A percentile compares a stretch with the other conserved stretches of the same genome.
These are phyloP conservation scores for Thermochaetoides thermophila DNA, from an alignment of 495 filamentous ascomycete genomes.

Conservation along the genomic window DNA sequence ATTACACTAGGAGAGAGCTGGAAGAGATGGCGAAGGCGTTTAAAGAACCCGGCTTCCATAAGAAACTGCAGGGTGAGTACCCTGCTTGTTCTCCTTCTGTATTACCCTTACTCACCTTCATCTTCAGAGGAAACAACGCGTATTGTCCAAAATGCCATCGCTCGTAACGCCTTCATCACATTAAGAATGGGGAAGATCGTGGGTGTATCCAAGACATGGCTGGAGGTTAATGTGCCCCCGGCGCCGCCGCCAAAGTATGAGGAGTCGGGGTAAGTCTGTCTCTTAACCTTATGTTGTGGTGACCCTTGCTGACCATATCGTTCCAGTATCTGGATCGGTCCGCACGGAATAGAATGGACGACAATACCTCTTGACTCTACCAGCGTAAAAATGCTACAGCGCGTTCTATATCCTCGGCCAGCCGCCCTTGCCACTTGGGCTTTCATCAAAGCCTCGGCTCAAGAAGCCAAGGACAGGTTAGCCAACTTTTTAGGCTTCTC, in stretches of 20 bases:
- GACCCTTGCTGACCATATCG: conserved; percentile 1
- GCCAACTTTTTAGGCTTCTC: conserved; percentile 23
- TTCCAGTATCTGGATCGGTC: conserved; percentile 19
- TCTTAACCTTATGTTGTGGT: too few relatives aligned
- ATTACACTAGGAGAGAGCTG: conserved; percentile 47
- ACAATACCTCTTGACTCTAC: conserved; percentile 17
- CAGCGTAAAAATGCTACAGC: conserved; percentile 15
- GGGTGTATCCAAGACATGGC: too few relatives aligned
- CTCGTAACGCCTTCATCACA: too few relatives aligned
- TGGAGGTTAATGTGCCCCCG: too few relatives aligned
- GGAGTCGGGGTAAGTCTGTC: too few relatives aligned
- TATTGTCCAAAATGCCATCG: too few relatives aligned
- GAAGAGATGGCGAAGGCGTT: conserved; percentile 50
- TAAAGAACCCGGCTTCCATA: conserved; percentile 32
- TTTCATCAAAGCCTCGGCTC: conserved; percentile 16
- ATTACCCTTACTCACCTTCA: too few relatives aligned
- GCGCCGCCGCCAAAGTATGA: too few relatives aligned
- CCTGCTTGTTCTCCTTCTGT: too few relatives aligned
- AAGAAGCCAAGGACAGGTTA: conserved; percentile 15
- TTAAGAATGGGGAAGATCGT: too few relatives aligned
- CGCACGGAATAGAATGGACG: conserved; percentile 16
- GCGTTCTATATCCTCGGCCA: conserved; percentile 22
- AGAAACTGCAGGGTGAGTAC: conserved; percentile 35
- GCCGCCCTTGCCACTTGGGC: conserved; percentile 21
- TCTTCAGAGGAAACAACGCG: too few relatives aligned